Conservation (phyloP, 768 basidiomycete species). For the Coprinellus aureogranulatus region DNA sequence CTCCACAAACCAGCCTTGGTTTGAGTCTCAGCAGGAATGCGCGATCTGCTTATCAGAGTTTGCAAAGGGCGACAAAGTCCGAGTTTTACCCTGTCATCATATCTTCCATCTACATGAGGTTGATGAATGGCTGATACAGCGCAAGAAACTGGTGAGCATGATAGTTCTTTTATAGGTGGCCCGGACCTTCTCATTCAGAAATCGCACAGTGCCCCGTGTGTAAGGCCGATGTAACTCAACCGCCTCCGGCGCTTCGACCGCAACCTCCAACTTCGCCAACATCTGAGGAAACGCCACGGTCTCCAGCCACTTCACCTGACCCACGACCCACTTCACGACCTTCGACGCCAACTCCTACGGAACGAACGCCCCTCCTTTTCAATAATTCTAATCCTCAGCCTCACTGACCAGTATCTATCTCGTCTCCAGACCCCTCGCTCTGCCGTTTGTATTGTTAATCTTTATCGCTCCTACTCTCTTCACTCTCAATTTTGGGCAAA, state of each 20-base stretch:
- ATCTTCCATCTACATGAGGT: constrained; percentile 92
- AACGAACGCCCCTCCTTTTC: constrained; percentile 43
- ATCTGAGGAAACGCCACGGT: constrained; percentile 10
- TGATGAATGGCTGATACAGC: constrained; percentile 87
- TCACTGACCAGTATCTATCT: constrained; percentile 1
- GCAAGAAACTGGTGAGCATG: constrained; percentile 82
- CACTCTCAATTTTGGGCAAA: background rate
- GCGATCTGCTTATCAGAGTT: constrained; percentile 92
- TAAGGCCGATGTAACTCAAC: constrained; percentile 86
- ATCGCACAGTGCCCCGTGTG: constrained; percentile 79
- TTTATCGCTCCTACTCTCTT: constrained; percentile 12
- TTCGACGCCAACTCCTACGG: constrained; percentile 23
- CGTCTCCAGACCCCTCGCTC: too few relatives aligned
- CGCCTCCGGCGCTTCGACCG: constrained; percentile 26
- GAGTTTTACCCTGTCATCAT: constrained; percentile 91
- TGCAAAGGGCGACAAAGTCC: constrained; percentile 81
- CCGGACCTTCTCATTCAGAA: constrained; percentile 4
- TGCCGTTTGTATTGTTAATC: background rate
- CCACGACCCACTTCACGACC: constrained; percentile 5
- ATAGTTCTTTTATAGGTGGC: constrained; percentile 2
- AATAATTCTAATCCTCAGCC: too few relatives aligned
- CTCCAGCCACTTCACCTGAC: background rate
- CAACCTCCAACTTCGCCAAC: constrained; percentile 11
- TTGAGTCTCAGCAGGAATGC: constrained; percentile 80
- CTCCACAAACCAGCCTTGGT: constrained; percentile 62